These are phyloP conservation scores for Sinapis alba DNA, from an alignment of 441 rosid species.

Conservation along the genomic window DNA sequence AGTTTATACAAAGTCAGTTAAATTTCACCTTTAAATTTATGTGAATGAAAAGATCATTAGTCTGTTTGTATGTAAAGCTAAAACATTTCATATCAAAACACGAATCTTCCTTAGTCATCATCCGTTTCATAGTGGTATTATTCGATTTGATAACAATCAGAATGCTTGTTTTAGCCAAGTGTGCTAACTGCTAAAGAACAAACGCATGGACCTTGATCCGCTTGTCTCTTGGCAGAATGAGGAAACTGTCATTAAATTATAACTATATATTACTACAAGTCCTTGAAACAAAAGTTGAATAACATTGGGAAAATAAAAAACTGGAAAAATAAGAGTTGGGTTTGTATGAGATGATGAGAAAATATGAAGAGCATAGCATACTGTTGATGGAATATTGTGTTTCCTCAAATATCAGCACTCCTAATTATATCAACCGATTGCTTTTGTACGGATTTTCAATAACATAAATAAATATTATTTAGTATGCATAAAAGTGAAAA, in stretches of 20 bases:
- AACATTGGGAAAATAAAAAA: slow-evolving; percentile 33
- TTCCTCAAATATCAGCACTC: slow-evolving; percentile 41
- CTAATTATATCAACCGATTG: slow-evolving; percentile 29
- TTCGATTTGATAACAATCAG: slow-evolving; percentile 5
- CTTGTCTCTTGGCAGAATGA: neutral
- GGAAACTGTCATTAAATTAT: neutral
- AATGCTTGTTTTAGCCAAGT: slow-evolving; percentile 19
- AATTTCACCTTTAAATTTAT: neutral
- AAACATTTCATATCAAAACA: slow-evolving; percentile 16
- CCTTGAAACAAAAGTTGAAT: slow-evolving; percentile 1
- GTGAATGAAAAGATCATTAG: neutral
- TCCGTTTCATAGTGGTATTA: slow-evolving; percentile 18
- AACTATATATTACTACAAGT: neutral
- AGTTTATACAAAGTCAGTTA: neutral
- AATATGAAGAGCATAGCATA: slow-evolving; percentile 35
- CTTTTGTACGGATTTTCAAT: slow-evolving; percentile 28
- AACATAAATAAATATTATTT: neutral
- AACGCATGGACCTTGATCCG: slow-evolving; percentile 18
- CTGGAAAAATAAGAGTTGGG: slow-evolving; percentile 5
- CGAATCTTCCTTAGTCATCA: slow-evolving; percentile 22
- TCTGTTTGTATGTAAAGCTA: neutral
- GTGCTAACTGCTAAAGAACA: slow-evolving; percentile 19
- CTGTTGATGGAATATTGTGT: slow-evolving; percentile 41
- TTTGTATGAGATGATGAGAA: slow-evolving; percentile 28
- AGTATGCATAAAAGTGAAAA: neutral